Evolutionary conservation across 1,139 yeast genomes (phyloP).

Genomic region (Suhomyces guaymorum): DNA sequence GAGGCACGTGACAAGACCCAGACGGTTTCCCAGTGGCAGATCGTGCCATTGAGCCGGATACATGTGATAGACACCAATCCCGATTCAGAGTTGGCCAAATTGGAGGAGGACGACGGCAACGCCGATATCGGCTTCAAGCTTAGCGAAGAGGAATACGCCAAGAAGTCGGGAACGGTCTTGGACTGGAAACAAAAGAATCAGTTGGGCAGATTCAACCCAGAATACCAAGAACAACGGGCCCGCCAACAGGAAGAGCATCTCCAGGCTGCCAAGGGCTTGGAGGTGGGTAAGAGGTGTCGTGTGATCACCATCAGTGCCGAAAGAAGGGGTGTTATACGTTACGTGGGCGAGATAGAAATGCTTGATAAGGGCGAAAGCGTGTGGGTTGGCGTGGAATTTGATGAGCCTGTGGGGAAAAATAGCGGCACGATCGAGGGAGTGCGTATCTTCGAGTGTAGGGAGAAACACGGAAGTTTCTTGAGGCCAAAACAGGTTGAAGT

Average conservation of each 20-base stretch:
- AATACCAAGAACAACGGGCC: constrained; percentile 31
- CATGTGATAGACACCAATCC: constrained; percentile 58
- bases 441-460: constrained; percentile 35
- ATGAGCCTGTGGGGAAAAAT: constrained; percentile 51
- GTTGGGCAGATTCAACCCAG: constrained; percentile 73
- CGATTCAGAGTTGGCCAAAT: constrained; percentile 45
- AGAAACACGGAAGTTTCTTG: constrained; percentile 52
- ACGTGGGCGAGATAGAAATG: constrained; percentile 64
- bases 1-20: constrained; percentile 17
- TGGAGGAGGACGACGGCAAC: constrained; percentile 40
- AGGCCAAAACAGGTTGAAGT: constrained; percentile 51
- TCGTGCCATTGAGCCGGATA: constrained; percentile 44
- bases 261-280: constrained; percentile 24
- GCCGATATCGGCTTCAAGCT: constrained; percentile 50
- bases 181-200: constrained; percentile 71
- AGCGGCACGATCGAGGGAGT: constrained; percentile 40
- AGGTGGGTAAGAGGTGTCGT: constrained; percentile 43
- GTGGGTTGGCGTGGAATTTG: constrained; percentile 54
- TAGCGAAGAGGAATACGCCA: constrained; percentile 67
- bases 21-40: constrained; percentile 23
- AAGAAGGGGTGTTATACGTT: constrained; percentile 68
- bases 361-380: constrained; percentile 46
- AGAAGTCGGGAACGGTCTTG: constrained; percentile 61
- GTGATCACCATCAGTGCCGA: constrained; percentile 48
- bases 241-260: constrained; percentile 25